Evolutionary conservation across 352 stramenopile genomes (phyloP).

Genomic region (Globisporangium abappressorium): DNA sequence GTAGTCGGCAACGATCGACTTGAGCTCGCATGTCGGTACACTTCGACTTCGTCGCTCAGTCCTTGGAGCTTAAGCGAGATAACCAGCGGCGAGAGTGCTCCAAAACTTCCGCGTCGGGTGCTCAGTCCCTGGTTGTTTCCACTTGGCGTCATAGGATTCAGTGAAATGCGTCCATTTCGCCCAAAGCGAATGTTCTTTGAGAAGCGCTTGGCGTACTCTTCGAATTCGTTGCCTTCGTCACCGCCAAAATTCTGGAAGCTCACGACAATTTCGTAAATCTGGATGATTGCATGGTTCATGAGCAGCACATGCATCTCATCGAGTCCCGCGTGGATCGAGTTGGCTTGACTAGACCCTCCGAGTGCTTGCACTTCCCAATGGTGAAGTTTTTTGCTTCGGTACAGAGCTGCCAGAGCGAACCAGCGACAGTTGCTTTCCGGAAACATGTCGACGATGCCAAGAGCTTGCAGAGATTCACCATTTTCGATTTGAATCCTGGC

Average conservation of each 20-base stretch:
- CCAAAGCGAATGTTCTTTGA: slow-evolving; percentile 66
- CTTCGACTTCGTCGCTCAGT: slow-evolving; percentile 29
- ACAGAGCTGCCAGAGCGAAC: slow-evolving; percentile 48
- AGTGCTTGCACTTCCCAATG: slow-evolving; percentile 53
- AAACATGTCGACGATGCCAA: slow-evolving; percentile 46
- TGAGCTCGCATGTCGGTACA: slow-evolving; percentile 43
- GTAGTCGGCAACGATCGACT: slow-evolving; percentile 36
- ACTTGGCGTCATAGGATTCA: slow-evolving; percentile 18
- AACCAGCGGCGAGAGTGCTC: slow-evolving; percentile 19
- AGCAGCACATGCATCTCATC: slow-evolving; percentile 55
- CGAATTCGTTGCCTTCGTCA: slow-evolving; percentile 21
- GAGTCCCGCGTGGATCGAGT: slow-evolving; percentile 48
- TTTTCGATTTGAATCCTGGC: slow-evolving; percentile 52
- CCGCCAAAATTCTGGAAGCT: slow-evolving; percentile 22
- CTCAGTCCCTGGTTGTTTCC: not conserved
- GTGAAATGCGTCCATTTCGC: slow-evolving; percentile 49
- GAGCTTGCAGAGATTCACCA: slow-evolving; percentile 35
- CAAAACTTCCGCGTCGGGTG: not conserved
- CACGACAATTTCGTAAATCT: slow-evolving; percentile 55
- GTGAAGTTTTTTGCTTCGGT: slow-evolving; percentile 47
- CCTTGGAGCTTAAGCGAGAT: slow-evolving; percentile 46
- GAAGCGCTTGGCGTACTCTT: slow-evolving; percentile 42
- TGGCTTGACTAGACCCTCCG: slow-evolving; percentile 31
- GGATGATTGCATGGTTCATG: slow-evolving; percentile 45
- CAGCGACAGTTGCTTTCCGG: slow-evolving; percentile 33